A percentile compares a stretch with the other conserved stretches of the same genome.
Conservation (phyloP, 1,139 yeast species). For the Yamadazyma oceani region DNA sequence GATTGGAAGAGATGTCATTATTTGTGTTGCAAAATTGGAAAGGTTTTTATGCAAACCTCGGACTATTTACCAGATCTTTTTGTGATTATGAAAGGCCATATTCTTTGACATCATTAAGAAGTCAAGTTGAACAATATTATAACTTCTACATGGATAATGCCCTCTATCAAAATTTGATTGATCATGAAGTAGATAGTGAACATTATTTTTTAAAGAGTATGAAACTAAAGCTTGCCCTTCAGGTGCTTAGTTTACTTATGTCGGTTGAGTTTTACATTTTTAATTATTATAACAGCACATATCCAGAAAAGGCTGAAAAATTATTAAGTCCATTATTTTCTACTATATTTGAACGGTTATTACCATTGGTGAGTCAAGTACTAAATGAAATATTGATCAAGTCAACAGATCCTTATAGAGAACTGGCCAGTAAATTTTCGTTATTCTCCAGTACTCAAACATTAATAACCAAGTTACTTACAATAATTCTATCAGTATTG, state of each 20-base stretch:
- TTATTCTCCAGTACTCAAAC: conserved; percentile 4
- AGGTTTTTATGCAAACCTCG: background rate
- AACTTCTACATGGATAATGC: conserved; percentile 2
- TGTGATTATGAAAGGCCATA: conserved; percentile 1
- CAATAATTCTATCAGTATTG: conserved; percentile 2
- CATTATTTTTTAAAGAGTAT: conserved; percentile 2
- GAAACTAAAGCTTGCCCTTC: conserved; percentile 4
- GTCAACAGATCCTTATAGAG: background rate
- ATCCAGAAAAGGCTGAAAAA: background rate
- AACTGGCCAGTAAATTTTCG: background rate
- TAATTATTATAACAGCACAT: background rate
- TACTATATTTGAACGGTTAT: background rate
- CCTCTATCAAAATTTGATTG: conserved; percentile 1
- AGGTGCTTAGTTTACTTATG: conserved; percentile 1
- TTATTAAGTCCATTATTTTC: background rate
- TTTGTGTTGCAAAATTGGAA: background rate
- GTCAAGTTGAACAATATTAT: background rate
- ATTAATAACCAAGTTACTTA: conserved; percentile 1
- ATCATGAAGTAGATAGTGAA: conserved; percentile 3
- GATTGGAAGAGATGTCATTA: conserved; percentile 3
- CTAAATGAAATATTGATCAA: background rate
- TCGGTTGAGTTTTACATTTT: conserved; percentile 1
- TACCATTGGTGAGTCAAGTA: background rate
- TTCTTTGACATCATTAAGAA: conserved; percentile 1
- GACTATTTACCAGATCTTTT: background rate